phyloP scores from a whole-genome alignment of 2,329 filamentous ascomycete genomes.

The Fusarium sp. region DNA sequence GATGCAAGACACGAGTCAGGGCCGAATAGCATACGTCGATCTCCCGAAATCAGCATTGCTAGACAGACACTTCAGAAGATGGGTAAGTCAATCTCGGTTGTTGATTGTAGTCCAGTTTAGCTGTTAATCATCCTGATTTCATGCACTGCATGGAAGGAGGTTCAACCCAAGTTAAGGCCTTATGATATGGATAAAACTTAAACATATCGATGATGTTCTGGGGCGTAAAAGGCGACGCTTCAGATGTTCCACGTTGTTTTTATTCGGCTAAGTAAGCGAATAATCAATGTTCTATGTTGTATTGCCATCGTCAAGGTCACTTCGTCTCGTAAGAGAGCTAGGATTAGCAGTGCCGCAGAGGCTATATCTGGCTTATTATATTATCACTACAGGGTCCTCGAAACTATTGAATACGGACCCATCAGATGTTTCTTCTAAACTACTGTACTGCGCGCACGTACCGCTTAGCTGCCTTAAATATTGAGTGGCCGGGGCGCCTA shows the following conservation, averaged over 20 bases:
- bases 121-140: constrained; percentile 2
- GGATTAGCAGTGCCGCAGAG: constrained; percentile 16
- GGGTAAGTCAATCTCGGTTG: constrained; percentile 3
- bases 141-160: constrained; percentile 3
- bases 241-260: constrained; percentile 3
- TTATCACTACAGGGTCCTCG: constrained; percentile 25
- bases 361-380: constrained; percentile 46
- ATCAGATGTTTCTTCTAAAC: constrained; percentile 22
- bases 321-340: constrained; percentile 15
- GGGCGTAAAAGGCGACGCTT: constrained; percentile 3
- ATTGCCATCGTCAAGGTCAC: constrained; percentile 27
- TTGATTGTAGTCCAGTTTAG: not conserved
- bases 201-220: not conserved
- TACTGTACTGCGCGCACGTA: constrained; percentile 3
- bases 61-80: constrained; percentile 10
- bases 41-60: constrained; percentile 42
- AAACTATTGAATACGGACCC: constrained; percentile 40
- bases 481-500: constrained; percentile 5
- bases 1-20: constrained; percentile 44
- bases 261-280: constrained; percentile 16
- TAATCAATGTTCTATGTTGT: constrained; percentile 19
- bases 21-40: constrained; percentile 45
- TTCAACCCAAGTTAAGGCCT: not conserved
- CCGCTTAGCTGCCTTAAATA: not conserved
- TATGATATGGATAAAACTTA: not conserved